Percentiles rank a stretch among this genome's conserved stretches.
Conservation (phyloP, 139 green algal genomes). For the Chlamydomonas sphaeroides region DNA sequence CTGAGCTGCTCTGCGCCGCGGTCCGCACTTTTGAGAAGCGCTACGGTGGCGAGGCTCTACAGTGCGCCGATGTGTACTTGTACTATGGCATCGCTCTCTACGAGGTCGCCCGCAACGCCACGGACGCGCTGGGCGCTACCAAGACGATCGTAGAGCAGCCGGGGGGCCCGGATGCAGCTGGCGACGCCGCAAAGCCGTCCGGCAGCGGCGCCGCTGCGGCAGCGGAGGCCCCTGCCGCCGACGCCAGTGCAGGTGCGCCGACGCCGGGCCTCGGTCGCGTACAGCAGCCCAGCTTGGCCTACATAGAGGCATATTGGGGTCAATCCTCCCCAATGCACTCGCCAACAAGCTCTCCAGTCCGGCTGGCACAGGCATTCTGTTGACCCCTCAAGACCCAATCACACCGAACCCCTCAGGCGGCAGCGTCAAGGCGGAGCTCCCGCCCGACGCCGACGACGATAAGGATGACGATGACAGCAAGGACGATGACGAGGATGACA, state of each 20-base stretch:
- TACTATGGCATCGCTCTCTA: constrained; percentile 59
- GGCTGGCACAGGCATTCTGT: too few relatives aligned
- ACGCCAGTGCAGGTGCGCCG: not conserved
- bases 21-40: constrained; percentile 47
- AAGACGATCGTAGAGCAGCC: not conserved
- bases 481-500: not conserved
- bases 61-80: constrained; percentile 55
- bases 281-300: too few relatives aligned
- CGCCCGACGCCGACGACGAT: not conserved
- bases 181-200: not conserved
- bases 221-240: not conserved
- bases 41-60: constrained; percentile 39
- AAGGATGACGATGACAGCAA: not conserved
- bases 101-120: constrained; percentile 36
- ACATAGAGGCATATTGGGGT: too few relatives aligned
- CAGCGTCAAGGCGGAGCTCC: not conserved
- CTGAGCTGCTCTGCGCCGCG: constrained; percentile 35
- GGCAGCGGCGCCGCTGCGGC: not conserved
- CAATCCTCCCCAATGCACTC: too few relatives aligned
- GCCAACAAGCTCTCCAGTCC: too few relatives aligned
- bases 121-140: constrained; percentile 3
- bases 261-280: too few relatives aligned
- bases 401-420: not conserved
- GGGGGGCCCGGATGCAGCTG: not conserved
- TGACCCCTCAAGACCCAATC: too few relatives aligned